Evolutionary conservation across 345 rosid genomes (phyloP).

Genomic region (Rhizophora mangle): DNA sequence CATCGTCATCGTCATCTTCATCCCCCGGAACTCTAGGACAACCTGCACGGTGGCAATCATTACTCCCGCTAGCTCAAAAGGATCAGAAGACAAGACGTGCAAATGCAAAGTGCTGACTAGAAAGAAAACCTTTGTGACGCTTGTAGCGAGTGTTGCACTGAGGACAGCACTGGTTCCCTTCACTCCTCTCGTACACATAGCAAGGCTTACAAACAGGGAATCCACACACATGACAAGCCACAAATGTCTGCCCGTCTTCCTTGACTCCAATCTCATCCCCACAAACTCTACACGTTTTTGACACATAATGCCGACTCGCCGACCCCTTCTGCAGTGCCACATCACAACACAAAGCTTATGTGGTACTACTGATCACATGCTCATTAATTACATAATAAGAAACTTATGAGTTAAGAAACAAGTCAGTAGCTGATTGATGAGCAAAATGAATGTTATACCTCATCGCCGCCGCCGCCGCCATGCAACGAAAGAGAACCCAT

Average conservation of each 20-base stretch:
- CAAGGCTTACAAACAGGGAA: constrained; percentile 92
- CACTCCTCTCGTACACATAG: constrained; percentile 85
- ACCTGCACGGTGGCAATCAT: constrained; percentile 35
- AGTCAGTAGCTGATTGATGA: background rate
- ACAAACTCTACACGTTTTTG: constrained; percentile 59
- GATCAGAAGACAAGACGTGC: background rate
- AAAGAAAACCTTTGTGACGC: constrained; percentile 64
- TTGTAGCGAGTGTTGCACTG: constrained; percentile 89
- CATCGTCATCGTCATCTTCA: constrained; percentile 60
- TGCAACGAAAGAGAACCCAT: constrained; percentile 35
- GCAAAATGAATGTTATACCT: constrained; percentile 35
- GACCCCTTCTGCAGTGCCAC: constrained; percentile 35
- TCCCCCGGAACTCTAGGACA: constrained; percentile 70
- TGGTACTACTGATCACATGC: background rate
- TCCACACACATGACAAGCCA: constrained; percentile 72
- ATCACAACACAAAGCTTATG: background rate
- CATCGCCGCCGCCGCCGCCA: constrained; percentile 29
- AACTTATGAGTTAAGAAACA: background rate
- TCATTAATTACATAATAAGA: too few relatives aligned
- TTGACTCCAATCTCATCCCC: constrained; percentile 63
- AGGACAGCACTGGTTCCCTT: constrained; percentile 85
- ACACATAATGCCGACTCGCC: constrained; percentile 33
- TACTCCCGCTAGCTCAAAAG: background rate
- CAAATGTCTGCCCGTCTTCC: constrained; percentile 60
- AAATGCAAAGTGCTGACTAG: background rate